Evolutionary conservation across 306 rosid genomes (phyloP).

Genomic region (Morella rubra): DNA sequence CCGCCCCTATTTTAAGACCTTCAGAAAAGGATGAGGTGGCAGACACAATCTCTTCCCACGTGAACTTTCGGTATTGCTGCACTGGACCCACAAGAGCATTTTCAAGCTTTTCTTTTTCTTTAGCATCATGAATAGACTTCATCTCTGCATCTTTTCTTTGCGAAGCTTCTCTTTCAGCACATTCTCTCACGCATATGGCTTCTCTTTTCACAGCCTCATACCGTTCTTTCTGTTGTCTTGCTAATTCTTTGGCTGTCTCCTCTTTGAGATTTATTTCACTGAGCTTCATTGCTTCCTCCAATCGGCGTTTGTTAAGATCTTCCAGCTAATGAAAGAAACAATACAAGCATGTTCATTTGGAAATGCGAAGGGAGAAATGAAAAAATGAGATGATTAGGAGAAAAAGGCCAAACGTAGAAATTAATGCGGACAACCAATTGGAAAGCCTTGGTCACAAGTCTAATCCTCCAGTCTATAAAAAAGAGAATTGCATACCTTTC

Average conservation of each 20-base stretch:
- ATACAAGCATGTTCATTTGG: constrained; percentile 22
- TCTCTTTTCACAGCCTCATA: constrained; percentile 61
- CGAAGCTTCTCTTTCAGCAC: constrained; percentile 66
- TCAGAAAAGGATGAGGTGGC: constrained; percentile 90
- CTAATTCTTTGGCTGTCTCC: constrained; percentile 51
- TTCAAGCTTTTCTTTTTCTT: constrained; percentile 71
- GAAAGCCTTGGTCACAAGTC: background rate
- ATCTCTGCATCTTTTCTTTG: constrained; percentile 69
- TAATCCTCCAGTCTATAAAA: background rate
- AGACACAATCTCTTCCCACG: constrained; percentile 81
- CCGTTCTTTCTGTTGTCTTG: constrained; percentile 56
- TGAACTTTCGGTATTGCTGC: constrained; percentile 54
- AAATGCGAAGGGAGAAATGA: background rate
- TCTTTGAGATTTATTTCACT: constrained; percentile 58
- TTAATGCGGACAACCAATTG: background rate
- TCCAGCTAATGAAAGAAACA: constrained; percentile 52
- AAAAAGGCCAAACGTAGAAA: background rate
- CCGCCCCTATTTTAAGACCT: constrained; percentile 77
- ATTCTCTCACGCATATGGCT: constrained; percentile 54
- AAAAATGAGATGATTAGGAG: background rate
- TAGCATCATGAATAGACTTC: constrained; percentile 55
- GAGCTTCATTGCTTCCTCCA: constrained; percentile 59
- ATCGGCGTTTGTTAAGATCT: constrained; percentile 49
- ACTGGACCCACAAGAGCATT: constrained; percentile 58
- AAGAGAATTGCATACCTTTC: background rate